Evolutionary conservation across 108 stramenopile species (phyloP).

Genomic region (Nannochloropsis gaditana): DNA sequence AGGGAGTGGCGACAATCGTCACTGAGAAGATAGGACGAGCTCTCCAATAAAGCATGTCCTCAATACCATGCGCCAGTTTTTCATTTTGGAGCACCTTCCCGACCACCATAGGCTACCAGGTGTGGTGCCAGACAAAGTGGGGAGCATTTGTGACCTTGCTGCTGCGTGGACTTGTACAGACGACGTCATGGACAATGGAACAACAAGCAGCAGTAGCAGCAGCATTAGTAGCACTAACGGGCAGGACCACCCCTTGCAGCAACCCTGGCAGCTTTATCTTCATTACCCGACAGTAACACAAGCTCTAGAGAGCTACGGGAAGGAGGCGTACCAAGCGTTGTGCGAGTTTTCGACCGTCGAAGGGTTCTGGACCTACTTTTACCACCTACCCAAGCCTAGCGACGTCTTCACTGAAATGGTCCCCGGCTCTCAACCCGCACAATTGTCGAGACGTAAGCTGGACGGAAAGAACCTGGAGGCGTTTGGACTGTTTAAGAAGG

Average conservation of each 20-base stretch:
- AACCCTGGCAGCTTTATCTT: background rate
- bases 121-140: no score
- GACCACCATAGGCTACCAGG: no score
- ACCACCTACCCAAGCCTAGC: background rate
- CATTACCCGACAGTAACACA: constrained; percentile 13
- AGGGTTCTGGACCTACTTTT: background rate
- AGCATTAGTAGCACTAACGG: background rate
- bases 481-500: constrained; percentile 16
- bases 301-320: constrained; percentile 8
- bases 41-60: no score
- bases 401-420: constrained; percentile 14
- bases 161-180: no score
- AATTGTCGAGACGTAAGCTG: constrained; percentile 4
- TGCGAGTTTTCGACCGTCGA: constrained; percentile 13
- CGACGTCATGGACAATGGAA: background rate
- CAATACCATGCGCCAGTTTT: no score
- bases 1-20: no score
- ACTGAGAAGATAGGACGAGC: no score
- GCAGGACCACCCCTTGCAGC: background rate
- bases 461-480: constrained; percentile 15
- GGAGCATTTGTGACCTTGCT: no score
- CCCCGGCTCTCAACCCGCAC: background rate
- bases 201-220: constrained; percentile 5
- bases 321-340: constrained; percentile 4
- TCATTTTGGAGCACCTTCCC: no score